Evolutionary conservation across 495 filamentous ascomycete species (phyloP).

Genomic region (Hypoxylon subgilvum): DNA sequence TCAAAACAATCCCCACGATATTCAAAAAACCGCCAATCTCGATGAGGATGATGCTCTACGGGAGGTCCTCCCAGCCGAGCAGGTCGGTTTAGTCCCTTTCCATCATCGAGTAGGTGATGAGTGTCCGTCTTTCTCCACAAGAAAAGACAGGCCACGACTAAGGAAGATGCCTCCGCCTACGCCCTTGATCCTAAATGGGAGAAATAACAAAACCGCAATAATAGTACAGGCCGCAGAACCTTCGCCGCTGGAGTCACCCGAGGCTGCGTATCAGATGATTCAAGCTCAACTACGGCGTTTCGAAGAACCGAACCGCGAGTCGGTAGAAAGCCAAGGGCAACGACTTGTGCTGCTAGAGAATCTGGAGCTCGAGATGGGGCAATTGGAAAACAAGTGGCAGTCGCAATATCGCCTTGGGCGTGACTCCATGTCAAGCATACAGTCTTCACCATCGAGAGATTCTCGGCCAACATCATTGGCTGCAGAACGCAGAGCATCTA

Average conservation of each 20-base stretch:
- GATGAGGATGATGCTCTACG: constrained; percentile 1
- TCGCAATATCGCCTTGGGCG: constrained; percentile 54
- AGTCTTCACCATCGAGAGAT: constrained; percentile 39
- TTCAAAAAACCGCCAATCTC: background rate
- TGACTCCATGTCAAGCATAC: constrained; percentile 56
- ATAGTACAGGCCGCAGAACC: constrained; percentile 49
- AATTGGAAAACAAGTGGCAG: constrained; percentile 58
- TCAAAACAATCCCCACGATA: background rate
- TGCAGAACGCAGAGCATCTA: constrained; percentile 46
- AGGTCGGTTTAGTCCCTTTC: constrained; percentile 39
- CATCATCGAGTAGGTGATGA: constrained; percentile 60
- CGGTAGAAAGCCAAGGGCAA: constrained; percentile 42
- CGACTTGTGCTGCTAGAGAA: constrained; percentile 55
- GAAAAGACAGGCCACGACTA: constrained; percentile 45
- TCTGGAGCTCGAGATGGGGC: constrained; percentile 60
- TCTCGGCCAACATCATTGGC: constrained; percentile 39
- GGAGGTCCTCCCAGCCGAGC: background rate
- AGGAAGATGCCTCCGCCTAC: constrained; percentile 57
- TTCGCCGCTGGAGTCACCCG: constrained; percentile 57
- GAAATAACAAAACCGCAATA: constrained; percentile 39
- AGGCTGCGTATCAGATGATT: constrained; percentile 54
- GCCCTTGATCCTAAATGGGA: constrained; percentile 51
- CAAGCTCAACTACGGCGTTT: constrained; percentile 57
- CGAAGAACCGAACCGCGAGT: constrained; percentile 42
- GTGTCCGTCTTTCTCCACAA: constrained; percentile 59